A percentile compares a stretch with the other conserved stretches of the same genome.
Evolutionary conservation across 257 asterid species (phyloP).

Genomic region (Jacaranda mimosifolia): DNA sequence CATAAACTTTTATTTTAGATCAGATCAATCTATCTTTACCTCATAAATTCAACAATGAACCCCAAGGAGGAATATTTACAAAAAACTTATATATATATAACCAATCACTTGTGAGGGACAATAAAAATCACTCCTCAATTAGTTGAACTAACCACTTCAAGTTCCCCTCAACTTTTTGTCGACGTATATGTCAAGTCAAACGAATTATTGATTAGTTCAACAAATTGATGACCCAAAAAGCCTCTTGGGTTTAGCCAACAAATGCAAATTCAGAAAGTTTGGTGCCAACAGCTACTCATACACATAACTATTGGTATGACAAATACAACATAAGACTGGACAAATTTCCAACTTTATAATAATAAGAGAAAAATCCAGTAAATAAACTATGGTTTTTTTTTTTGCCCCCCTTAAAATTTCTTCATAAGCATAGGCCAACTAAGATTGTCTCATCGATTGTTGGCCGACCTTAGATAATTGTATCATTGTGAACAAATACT

Average conservation of each 20-base stretch:
- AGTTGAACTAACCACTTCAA: conserved; percentile 34
- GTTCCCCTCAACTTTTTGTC: neutral
- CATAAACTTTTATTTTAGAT: too few species aligned
- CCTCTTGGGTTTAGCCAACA: neutral
- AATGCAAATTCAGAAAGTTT: conserved; percentile 7
- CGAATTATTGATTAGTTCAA: conserved; percentile 28
- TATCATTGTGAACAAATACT: conserved; percentile 29
- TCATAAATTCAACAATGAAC: too few species aligned
- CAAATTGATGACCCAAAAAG: neutral
- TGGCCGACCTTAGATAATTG: conserved; percentile 55
- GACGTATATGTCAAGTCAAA: neutral
- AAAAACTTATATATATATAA: too few species aligned
- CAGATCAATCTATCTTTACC: too few species aligned
- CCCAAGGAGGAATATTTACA: too few species aligned
- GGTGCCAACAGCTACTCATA: conserved; percentile 1
- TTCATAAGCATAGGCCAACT: conserved; percentile 47
- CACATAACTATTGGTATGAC: neutral
- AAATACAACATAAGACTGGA: neutral
- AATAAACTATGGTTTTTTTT: neutral
- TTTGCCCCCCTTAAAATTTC: too few species aligned
- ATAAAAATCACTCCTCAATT: neutral
- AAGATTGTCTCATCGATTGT: conserved; percentile 59
- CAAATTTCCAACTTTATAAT: neutral
- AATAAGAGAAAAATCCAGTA: neutral
- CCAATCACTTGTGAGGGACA: neutral